Conservation (phyloP, 2,329 filamentous ascomycete species). For the Pseudocercospora vitis region DNA sequence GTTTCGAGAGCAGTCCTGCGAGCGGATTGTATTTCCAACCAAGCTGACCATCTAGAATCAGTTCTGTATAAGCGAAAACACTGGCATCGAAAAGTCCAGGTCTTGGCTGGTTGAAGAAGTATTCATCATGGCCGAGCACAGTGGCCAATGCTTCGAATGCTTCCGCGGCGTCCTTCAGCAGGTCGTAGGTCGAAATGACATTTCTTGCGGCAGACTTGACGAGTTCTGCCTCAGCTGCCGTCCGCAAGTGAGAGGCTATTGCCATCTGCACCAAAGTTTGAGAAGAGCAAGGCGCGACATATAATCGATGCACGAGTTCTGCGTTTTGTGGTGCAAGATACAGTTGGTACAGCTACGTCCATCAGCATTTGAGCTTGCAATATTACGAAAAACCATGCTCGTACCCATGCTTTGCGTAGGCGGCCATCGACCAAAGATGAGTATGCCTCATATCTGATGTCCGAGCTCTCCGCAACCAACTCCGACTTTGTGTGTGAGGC, state of each 20-base stretch:
- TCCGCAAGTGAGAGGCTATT: constrained; percentile 65
- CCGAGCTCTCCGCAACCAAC: constrained; percentile 48
- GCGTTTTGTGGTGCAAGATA: constrained; percentile 74
- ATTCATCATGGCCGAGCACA: constrained; percentile 57
- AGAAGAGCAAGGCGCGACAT: constrained; percentile 63
- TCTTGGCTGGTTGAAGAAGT: constrained; percentile 59
- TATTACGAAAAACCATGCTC: constrained; percentile 16
- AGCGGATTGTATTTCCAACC: constrained; percentile 66
- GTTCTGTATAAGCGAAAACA: constrained; percentile 85
- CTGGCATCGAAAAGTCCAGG: constrained; percentile 83
- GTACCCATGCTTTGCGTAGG: constrained; percentile 83
- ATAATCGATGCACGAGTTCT: constrained; percentile 67
- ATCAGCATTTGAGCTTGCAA: background rate
- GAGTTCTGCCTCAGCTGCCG: constrained; percentile 73
- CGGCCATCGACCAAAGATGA: constrained; percentile 71
- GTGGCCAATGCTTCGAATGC: constrained; percentile 63
- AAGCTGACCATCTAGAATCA: constrained; percentile 67
- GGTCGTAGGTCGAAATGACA: constrained; percentile 45
- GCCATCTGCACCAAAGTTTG: constrained; percentile 63
- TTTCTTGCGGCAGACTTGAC: constrained; percentile 55
- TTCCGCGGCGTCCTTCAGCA: constrained; percentile 61
- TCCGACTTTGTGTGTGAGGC: constrained; percentile 38
- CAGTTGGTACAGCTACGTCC: constrained; percentile 66
- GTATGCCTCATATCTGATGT: constrained; percentile 70
- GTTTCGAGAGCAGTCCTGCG: constrained; percentile 55